Evolutionary conservation across 805 yeast species (phyloP), one percentile per base, ranked within the genome.

Genomic region (Kodamaea leandrae): DNA sequence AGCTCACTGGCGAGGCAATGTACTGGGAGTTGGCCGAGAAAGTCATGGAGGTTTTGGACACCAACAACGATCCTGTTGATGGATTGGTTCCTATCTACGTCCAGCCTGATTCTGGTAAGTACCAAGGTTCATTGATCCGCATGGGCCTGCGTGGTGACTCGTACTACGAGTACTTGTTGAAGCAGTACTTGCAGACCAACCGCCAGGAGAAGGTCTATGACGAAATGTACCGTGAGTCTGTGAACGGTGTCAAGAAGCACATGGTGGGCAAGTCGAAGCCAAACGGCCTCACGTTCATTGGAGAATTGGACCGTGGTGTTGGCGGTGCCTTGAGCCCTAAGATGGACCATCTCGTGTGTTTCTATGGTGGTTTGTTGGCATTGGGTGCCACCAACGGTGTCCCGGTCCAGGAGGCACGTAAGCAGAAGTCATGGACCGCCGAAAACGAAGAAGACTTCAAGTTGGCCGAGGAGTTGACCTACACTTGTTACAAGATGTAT

Each of bases 341-440:
- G 57, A 86, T 90, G 96, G 96, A 90, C 58, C 96, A 90, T 63
- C 68, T 87, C 45, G 96, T 88, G 18, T 90, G 97, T 60, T 89
- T 88, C 62, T 78, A 86, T 56, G 96, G 96, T 42, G 96, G 96
- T 0, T 72, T 86, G 46, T 74, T 90, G 46, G 93, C 96, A 1
- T 64, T 88, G 39, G 96, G 96, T 19, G 95, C 96, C 12, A 90
- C 96, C 2, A 78, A 76, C 35, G 97, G 97, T 7, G 57, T 67
- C 20, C 63, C 82, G 1, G 54, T 77, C 17, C 61, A 60, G 8
- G 74, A 71, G 10, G 95, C 91, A 3, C 70, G 76, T 44, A 64
- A 70, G 28, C 63, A 65, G 41, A 60, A 74, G 1, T 59, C 63
- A 40, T 87, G 96, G 95, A 71, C 74, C 43, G 59, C 63, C 0